These are phyloP conservation scores for Inonotus hispidus DNA, from an alignment of 1,284 basidiomycete genomes.

Conservation along the genomic window DNA sequence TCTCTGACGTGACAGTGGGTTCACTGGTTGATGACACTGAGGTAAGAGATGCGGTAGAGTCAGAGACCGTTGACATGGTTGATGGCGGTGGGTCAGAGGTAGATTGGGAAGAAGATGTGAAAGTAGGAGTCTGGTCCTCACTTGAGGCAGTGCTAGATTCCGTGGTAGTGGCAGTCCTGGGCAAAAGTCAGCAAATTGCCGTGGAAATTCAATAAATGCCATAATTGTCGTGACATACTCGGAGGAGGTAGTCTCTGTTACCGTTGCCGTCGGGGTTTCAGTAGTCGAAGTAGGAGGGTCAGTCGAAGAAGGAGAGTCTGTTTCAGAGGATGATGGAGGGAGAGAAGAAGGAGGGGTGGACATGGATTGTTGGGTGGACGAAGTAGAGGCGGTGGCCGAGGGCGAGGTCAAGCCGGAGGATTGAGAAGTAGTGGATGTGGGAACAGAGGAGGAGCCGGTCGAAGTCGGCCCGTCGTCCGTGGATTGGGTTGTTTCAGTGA, in stretches of 20 bases:
- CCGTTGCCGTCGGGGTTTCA: neutral
- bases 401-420: slow-evolving; percentile 15
- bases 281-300: neutral
- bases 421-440: slow-evolving; percentile 16
- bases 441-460: neutral
- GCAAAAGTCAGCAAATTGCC: neutral
- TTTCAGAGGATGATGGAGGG: slow-evolving; percentile 8
- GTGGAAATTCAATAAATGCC: neutral
- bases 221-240: slow-evolving; percentile 1
- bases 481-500: neutral
- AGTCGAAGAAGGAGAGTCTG: slow-evolving; percentile 16
- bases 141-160: slow-evolving; percentile 1
- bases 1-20: slow-evolving; percentile 5
- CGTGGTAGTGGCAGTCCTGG: neutral
- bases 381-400: neutral
- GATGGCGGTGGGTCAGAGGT: neutral
- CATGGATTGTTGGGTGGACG: slow-evolving; percentile 9
- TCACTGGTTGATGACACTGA: slow-evolving; percentile 17
- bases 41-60: slow-evolving; percentile 20
- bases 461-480: slow-evolving; percentile 8
- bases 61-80: slow-evolving; percentile 8
- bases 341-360: neutral
- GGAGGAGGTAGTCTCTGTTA: neutral
- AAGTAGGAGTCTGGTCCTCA: slow-evolving; percentile 7
- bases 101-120: neutral